These are phyloP conservation scores for Saitozyma podzolica DNA, from an alignment of 768 basidiomycete genomes.

Conservation along the genomic window DNA sequence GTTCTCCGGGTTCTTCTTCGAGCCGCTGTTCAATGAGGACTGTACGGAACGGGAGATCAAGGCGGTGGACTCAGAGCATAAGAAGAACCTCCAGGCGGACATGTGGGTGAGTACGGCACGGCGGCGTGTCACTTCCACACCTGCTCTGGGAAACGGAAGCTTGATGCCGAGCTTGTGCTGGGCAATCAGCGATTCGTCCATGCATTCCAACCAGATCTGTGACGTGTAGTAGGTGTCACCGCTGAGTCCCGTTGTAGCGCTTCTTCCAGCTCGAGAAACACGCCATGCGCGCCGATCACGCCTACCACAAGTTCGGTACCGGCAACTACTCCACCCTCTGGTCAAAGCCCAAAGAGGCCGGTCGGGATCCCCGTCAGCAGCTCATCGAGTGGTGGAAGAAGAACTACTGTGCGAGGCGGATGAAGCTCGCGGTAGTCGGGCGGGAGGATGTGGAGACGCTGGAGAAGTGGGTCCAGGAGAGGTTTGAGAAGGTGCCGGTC, in stretches of 20 bases:
- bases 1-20: conserved; percentile 74
- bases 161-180: too few relatives aligned
- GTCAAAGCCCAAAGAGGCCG: conserved; percentile 51
- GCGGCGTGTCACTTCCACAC: too few relatives aligned
- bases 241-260: conserved; percentile 59
- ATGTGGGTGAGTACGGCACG: conserved; percentile 62
- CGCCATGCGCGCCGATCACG: conserved; percentile 73
- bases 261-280: conserved; percentile 91
- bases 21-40: conserved; percentile 70
- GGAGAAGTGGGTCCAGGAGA: conserved; percentile 47
- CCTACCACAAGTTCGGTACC: conserved; percentile 88
- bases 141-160: too few relatives aligned
- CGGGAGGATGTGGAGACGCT: conserved; percentile 50
- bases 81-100: conserved; percentile 75
- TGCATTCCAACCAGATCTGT: too few relatives aligned
- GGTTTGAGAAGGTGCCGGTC: conserved; percentile 46
- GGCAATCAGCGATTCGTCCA: too few relatives aligned
- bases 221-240: too few relatives aligned
- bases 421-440: conserved; percentile 62
- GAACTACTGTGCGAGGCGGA: conserved; percentile 54
- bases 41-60: conserved; percentile 68
- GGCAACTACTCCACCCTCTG: conserved; percentile 62
- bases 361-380: conserved; percentile 53
- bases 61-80: conserved; percentile 80
- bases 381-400: conserved; percentile 56